phyloP scores from a whole-genome alignment of 2,329 filamentous ascomycete species.

The Hirsutella thompsonii region DNA sequence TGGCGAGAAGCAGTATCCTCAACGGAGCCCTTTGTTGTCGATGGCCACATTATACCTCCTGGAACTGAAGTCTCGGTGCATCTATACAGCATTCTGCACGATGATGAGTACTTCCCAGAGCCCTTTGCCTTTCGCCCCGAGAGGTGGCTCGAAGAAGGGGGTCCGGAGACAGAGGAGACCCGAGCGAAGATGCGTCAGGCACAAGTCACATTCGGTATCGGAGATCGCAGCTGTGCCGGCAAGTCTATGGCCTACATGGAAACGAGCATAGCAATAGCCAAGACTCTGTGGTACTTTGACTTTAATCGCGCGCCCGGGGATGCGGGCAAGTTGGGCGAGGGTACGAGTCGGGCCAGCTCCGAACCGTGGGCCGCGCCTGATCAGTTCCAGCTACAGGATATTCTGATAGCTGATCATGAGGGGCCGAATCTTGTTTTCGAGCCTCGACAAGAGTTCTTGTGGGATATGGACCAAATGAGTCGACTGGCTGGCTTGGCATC shows the following conservation, averaged over 20 bases:
- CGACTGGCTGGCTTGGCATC: too few species aligned
- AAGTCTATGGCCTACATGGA: slow-evolving; percentile 2
- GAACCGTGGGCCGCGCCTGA: not conserved
- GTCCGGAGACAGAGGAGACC: not conserved
- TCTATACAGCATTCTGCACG: slow-evolving; percentile 1
- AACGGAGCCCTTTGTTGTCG: not conserved
- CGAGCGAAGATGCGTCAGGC: not conserved
- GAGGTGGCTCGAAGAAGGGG: slow-evolving; percentile 5
- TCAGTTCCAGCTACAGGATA: slow-evolving; percentile 1
- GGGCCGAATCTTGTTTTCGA: not conserved
- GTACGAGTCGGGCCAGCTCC: not conserved
- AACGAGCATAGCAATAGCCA: slow-evolving; percentile 1
- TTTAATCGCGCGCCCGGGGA: not conserved
- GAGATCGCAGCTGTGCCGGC: slow-evolving; percentile 2
- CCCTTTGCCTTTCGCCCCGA: slow-evolving; percentile 7
- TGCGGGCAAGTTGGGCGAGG: not conserved
- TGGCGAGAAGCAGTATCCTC: slow-evolving; percentile 1
- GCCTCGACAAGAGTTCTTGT: not conserved
- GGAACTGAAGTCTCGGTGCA: slow-evolving; percentile 1
- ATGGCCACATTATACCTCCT: slow-evolving; percentile 2
- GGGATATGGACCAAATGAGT: too few species aligned
- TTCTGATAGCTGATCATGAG: not conserved
- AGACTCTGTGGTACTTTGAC: slow-evolving; percentile 2
- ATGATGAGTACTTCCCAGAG: slow-evolving; percentile 6
- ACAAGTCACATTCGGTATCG: slow-evolving; percentile 1